These are phyloP conservation scores for Polygonum aviculare DNA, from an alignment of 148 eudicot species.

Conservation along the genomic window DNA sequence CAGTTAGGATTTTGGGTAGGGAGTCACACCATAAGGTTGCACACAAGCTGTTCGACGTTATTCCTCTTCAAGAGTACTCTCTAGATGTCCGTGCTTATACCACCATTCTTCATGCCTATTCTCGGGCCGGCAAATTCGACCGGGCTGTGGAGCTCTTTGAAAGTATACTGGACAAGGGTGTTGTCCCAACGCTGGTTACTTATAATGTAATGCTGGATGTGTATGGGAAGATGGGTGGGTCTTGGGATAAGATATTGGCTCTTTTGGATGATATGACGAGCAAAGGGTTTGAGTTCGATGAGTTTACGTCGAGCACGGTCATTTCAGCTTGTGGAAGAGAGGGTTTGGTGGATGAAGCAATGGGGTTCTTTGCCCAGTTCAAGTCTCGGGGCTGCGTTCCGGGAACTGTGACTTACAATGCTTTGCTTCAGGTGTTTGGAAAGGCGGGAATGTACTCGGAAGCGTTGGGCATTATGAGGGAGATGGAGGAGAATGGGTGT, in stretches of 20 bases:
- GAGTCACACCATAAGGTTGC: constrained; percentile 67
- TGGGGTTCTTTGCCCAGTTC: constrained; percentile 46
- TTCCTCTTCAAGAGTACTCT: constrained; percentile 47
- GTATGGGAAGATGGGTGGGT: constrained; percentile 85
- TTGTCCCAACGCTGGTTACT: constrained; percentile 65
- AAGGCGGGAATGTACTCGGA: constrained; percentile 66
- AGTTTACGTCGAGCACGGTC: constrained; percentile 87
- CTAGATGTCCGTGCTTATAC: constrained; percentile 69
- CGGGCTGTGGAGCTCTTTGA: constrained; percentile 52
- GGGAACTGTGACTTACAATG: constrained; percentile 72
- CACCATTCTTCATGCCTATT: constrained; percentile 63
- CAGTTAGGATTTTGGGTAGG: constrained; percentile 66
- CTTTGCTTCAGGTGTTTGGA: constrained; percentile 83
- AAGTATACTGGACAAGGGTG: constrained; percentile 44
- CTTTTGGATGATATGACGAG: constrained; percentile 65
- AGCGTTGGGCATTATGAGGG: constrained; percentile 64
- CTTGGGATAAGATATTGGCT: constrained; percentile 53
- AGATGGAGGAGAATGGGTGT: constrained; percentile 70
- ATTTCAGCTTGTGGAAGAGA: constrained; percentile 93
- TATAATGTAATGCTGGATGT: constrained; percentile 61
- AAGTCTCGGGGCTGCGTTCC: constrained; percentile 58
- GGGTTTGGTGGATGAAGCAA: constrained; percentile 80
- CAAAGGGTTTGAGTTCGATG: constrained; percentile 59
- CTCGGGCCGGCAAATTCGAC: constrained; percentile 53
- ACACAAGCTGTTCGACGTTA: constrained; percentile 55